Percentiles rank a stretch among this genome's conserved stretches.
Evolutionary conservation across 306 rosid species (phyloP).

Genomic region (Urtica urens): DNA sequence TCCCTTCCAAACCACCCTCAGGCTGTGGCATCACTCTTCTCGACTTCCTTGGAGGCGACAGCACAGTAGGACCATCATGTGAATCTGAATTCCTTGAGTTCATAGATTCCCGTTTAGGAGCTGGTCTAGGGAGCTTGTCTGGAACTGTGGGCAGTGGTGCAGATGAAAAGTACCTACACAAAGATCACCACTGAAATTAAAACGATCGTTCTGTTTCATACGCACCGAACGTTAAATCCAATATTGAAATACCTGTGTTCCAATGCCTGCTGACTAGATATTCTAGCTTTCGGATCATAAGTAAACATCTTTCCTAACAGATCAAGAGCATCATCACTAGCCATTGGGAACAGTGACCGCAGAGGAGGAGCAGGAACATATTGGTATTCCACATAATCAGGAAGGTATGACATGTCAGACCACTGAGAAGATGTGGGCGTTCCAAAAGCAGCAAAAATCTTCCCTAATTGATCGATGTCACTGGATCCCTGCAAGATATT

Average conservation of each 20-base stretch:
- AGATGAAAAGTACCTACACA: constrained; percentile 65
- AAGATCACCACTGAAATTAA: constrained; percentile 4
- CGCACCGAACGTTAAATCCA: constrained; percentile 5
- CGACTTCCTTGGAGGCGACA: constrained; percentile 91
- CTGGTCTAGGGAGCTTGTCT: constrained; percentile 88
- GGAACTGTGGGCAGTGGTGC: constrained; percentile 79
- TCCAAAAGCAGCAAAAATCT: constrained; percentile 87
- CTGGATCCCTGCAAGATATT: constrained; percentile 64
- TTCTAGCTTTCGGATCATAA: constrained; percentile 84
- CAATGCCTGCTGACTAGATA: constrained; percentile 80
- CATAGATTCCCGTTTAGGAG: constrained; percentile 57
- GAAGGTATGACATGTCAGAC: constrained; percentile 83
- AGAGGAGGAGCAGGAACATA: constrained; percentile 71
- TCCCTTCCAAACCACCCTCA: constrained; percentile 62
- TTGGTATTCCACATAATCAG: constrained; percentile 95
- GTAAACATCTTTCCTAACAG: constrained; percentile 87
- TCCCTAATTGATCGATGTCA: constrained; percentile 95
- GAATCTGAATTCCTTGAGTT: constrained; percentile 37
- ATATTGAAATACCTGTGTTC: constrained; percentile 63
- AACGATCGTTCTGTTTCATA: too few relatives aligned
- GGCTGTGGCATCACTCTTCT: constrained; percentile 89
- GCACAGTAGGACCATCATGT: constrained; percentile 71
- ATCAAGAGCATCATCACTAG: constrained; percentile 86
- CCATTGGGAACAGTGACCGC: constrained; percentile 77
- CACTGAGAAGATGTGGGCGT: constrained; percentile 89